Conservation (phyloP, 805 yeast genomes). For the Novakomyces olei region DNA sequence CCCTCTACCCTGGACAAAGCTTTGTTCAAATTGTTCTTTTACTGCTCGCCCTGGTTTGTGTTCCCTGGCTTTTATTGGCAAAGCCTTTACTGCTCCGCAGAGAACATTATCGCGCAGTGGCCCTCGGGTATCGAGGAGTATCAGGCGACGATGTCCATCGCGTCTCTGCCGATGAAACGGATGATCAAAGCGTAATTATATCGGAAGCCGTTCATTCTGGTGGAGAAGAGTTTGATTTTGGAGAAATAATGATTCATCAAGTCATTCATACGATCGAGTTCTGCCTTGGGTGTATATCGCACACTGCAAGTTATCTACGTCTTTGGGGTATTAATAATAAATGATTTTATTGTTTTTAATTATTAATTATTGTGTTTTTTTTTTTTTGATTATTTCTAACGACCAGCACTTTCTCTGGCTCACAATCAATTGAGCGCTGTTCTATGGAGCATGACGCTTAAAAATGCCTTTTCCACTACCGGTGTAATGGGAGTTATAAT, state of each 20-base stretch:
- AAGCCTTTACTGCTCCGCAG: constrained; percentile 60
- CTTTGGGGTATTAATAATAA: no score
- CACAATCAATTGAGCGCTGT: constrained; percentile 93
- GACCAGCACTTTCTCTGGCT: constrained; percentile 88
- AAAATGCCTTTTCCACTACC: constrained; percentile 46
- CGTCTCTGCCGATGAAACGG: constrained; percentile 13
- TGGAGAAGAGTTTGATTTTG: constrained; percentile 42
- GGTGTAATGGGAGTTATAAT: constrained; percentile 47
- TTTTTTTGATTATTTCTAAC: no score
- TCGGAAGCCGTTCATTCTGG: constrained; percentile 26
- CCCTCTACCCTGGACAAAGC: constrained; percentile 59
- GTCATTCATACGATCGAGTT: constrained; percentile 95
- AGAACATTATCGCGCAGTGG: constrained; percentile 27
- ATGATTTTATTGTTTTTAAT: no score
- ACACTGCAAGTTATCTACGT: constrained; percentile 89
- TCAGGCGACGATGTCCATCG: constrained; percentile 16
- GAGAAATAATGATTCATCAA: constrained; percentile 90
- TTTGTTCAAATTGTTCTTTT: constrained; percentile 50
- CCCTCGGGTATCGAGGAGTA: constrained; percentile 30
- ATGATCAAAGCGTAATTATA: constrained; percentile 10
- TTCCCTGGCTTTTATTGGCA: constrained; percentile 70
- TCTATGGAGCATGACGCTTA: constrained; percentile 86
- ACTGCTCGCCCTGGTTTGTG: constrained; percentile 61
- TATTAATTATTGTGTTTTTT: no score
- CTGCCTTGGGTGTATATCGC: constrained; percentile 93